Conservation (phyloP, 257 asterid species). For the Nicotiana otophora region DNA sequence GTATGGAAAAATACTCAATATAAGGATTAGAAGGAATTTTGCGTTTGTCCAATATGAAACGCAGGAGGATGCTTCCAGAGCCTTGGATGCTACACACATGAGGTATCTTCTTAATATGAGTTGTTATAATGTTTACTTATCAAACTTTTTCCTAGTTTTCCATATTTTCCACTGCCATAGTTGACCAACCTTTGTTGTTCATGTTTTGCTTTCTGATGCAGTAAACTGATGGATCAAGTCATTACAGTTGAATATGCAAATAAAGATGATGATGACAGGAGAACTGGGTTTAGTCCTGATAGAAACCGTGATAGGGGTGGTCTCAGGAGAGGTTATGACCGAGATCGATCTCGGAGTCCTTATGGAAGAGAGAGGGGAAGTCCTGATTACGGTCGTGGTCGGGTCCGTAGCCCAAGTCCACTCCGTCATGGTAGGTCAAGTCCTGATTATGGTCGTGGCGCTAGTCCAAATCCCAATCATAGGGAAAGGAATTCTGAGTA, state of each 20-base stretch:
- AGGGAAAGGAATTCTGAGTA: constrained; percentile 16
- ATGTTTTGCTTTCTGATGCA: constrained; percentile 18
- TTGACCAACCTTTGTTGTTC: neutral
- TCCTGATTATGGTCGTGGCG: constrained; percentile 52
- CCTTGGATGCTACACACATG: constrained; percentile 73
- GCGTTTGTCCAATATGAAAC: constrained; percentile 72
- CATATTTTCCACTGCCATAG: neutral
- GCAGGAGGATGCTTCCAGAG: constrained; percentile 71
- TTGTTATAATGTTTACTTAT: neutral
- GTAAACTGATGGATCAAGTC: constrained; percentile 69
- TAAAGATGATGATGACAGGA: constrained; percentile 67
- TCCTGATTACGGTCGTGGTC: constrained; percentile 74
- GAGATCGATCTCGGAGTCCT: constrained; percentile 60
- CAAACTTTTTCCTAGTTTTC: neutral
- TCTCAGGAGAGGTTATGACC: constrained; percentile 58
- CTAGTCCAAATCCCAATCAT: constrained; percentile 26
- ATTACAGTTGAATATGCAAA: constrained; percentile 73
- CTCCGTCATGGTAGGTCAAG: constrained; percentile 32
- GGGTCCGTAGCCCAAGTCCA: constrained; percentile 24
- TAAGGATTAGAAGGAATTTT: constrained; percentile 73
- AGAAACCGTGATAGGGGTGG: constrained; percentile 57
- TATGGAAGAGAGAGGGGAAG: constrained; percentile 67
- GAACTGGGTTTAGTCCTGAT: constrained; percentile 59
- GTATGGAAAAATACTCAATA: constrained; percentile 59
- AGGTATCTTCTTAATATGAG: constrained; percentile 30